Evolutionary conservation across 768 basidiomycete genomes (phyloP).

Genomic region (Galerina sulciceps): DNA sequence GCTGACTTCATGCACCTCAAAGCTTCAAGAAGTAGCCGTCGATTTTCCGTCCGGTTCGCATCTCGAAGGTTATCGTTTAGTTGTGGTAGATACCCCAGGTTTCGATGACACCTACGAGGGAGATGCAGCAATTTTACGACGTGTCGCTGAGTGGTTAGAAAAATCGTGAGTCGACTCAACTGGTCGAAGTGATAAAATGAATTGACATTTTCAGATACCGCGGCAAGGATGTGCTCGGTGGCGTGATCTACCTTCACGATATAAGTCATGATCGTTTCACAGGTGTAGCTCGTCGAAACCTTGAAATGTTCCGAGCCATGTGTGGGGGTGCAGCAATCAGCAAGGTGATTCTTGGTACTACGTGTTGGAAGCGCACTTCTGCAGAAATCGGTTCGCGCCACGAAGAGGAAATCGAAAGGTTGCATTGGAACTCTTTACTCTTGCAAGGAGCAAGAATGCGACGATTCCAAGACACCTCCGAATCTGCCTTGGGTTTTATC

Average conservation of each 20-base stretch:
- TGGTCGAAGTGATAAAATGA: neutral
- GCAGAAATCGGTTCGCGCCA: neutral
- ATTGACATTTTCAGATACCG: neutral
- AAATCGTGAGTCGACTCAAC: neutral
- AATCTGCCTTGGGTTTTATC: neutral
- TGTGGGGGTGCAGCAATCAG: slow-evolving; percentile 5
- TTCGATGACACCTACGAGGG: slow-evolving; percentile 7
- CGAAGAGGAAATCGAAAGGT: neutral
- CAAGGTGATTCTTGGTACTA: slow-evolving; percentile 8
- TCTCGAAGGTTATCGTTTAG: neutral
- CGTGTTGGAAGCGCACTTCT: neutral
- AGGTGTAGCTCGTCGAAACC: slow-evolving; percentile 1
- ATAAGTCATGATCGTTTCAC: slow-evolving; percentile 2
- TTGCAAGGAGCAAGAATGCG: neutral
- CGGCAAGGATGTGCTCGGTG: neutral
- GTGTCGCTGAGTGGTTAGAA: slow-evolving; percentile 9
- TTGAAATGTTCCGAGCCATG: slow-evolving; percentile 2
- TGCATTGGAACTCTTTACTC: neutral
- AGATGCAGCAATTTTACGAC: slow-evolving; percentile 1
- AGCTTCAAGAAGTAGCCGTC: neutral
- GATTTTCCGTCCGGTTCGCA: neutral
- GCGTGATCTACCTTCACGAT: slow-evolving; percentile 9
- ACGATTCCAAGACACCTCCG: neutral
- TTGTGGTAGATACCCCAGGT: slow-evolving; percentile 10
- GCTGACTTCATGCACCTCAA: neutral